These are phyloP conservation scores for Albatrellus ellisii DNA, from an alignment of 768 basidiomycete genomes.

Conservation along the genomic window DNA sequence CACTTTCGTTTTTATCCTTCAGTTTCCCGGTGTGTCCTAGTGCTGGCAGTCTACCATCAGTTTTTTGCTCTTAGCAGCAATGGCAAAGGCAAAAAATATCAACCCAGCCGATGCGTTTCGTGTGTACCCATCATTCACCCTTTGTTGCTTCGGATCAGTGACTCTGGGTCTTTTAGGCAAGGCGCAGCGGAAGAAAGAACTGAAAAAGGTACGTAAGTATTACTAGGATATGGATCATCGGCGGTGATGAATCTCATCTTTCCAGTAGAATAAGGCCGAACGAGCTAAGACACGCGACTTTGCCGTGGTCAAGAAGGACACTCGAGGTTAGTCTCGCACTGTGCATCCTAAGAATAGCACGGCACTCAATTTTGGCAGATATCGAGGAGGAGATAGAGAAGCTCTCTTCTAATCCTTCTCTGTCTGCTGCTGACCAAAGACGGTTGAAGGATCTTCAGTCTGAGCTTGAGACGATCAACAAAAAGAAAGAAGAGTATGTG, in stretches of 20 bases:
- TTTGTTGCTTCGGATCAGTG: not conserved
- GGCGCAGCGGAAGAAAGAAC: constrained; percentile 83
- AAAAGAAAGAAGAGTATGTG: constrained; percentile 87
- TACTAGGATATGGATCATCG: not conserved
- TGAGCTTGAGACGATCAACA: constrained; percentile 70
- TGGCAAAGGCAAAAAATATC: constrained; percentile 76
- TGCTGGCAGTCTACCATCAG: no score
- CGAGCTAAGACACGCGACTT: constrained; percentile 76
- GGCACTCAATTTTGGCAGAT: constrained; percentile 29
- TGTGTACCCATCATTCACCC: constrained; percentile 27
- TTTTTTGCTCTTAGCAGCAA: no score
- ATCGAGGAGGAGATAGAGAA: constrained; percentile 71
- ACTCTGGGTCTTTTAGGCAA: constrained; percentile 46
- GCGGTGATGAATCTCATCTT: constrained; percentile 2
- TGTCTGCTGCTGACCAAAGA: constrained; percentile 40
- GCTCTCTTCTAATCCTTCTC: constrained; percentile 36
- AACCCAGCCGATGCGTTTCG: constrained; percentile 95
- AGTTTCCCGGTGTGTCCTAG: constrained; percentile 32
- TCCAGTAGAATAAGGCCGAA: constrained; percentile 83
- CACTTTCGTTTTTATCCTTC: constrained; percentile 36
- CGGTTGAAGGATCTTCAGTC: constrained; percentile 58
- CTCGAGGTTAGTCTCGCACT: constrained; percentile 37
- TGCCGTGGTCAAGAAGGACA: constrained; percentile 91
- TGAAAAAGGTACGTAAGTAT: constrained; percentile 72
- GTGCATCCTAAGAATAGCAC: not conserved